Base-by-base conservation (phyloP, 1,284 basidiomycete genomes). In the Apiotrichum akiyoshidainum region DNA sequence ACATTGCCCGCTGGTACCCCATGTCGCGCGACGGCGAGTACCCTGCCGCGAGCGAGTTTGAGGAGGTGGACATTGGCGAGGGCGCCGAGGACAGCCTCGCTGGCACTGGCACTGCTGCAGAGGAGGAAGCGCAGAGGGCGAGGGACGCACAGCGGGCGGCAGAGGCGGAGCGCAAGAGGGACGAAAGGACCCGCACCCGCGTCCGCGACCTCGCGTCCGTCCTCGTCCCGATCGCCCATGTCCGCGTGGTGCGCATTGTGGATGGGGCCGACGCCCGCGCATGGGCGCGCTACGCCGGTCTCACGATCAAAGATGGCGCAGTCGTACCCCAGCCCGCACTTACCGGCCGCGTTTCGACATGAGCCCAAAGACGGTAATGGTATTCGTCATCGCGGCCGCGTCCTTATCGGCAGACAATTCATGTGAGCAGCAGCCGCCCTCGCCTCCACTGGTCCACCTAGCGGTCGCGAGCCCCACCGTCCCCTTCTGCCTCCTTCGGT, bases 1-100 rank as follows among this genome's bases (percentile, higher is more conserved):
- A 63, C 16, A 58, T 60, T 34, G 56, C 55, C 3, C 10, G 22
- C 46, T 63, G 54, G 49, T 63, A 59, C 31, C 61, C 61, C 46
- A 56, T 17, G 37, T 58, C 56, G 33, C 34, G 44, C 33, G 52
- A 54, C 9, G 49, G 42, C 26, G 26, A 31, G 26, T 31, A 31
- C 7, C 26, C 26, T 31, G 26, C 26, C 26, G 26, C 26, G n/a
- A 42, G 44, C 10, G 42, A 34, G 14, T 31, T 26, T 9, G 37
- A 19, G 9, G 39, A 17, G n/a, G 26, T 41, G 22, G 26, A 34
- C 54, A n/a, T 9, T 16, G 19, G 17, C 19, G n/a, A 16, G 45
- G n/a, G 34, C 13, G 21, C 21, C 9, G 35, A 39, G 16, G 26
- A 40, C 21, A n/a, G 14, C n/a, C 14, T 8, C n/a, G 3, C 14